These are phyloP conservation scores for Cladosporium sp. DNA, from an alignment of 2,329 filamentous ascomycete species.

Conservation along the genomic window DNA sequence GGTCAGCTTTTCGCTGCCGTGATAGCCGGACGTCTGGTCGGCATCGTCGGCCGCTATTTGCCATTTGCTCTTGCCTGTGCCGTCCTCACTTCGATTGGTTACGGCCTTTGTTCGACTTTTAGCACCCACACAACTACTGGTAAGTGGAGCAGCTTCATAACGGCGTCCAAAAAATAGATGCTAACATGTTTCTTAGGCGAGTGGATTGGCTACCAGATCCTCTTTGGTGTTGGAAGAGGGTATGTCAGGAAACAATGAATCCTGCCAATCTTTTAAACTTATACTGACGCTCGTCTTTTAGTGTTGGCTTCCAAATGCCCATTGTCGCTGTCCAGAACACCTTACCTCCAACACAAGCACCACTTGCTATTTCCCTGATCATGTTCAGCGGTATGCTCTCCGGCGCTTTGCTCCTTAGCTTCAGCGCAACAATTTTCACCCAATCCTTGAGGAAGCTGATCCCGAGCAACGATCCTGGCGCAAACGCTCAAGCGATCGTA, in stretches of 20 bases:
- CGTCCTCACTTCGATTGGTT: slow-evolving; percentile 18
- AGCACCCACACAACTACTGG: slow-evolving; percentile 34
- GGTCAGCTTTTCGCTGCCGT: slow-evolving; percentile 19
- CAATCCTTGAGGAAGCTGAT: slow-evolving; percentile 36
- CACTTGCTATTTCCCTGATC: slow-evolving; percentile 29
- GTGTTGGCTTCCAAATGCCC: slow-evolving; percentile 15
- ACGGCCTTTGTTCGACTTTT: slow-evolving; percentile 30
- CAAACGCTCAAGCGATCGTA: slow-evolving; percentile 35
- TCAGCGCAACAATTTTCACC: slow-evolving; percentile 30
- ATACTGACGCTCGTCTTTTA: not conserved
- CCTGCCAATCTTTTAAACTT: no score
- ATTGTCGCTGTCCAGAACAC: slow-evolving; percentile 28
- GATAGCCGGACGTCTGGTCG: slow-evolving; percentile 16
- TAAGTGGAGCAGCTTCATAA: no score
- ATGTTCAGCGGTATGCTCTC: slow-evolving; percentile 31
- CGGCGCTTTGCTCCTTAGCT: slow-evolving; percentile 29
- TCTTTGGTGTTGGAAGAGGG: slow-evolving; percentile 43
- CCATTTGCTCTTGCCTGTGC: slow-evolving; percentile 17
- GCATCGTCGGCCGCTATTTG: slow-evolving; percentile 16
- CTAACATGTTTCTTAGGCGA: slow-evolving; percentile 24
- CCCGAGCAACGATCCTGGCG: slow-evolving; percentile 25
- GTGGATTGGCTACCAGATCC: slow-evolving; percentile 53
- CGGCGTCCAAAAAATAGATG: no score
- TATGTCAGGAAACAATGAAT: not conserved
- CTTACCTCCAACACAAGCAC: slow-evolving; percentile 21